Base-by-base conservation (phyloP, 2,329 filamentous ascomycete species). In the Tolypocladium cylindrosporum region DNA sequence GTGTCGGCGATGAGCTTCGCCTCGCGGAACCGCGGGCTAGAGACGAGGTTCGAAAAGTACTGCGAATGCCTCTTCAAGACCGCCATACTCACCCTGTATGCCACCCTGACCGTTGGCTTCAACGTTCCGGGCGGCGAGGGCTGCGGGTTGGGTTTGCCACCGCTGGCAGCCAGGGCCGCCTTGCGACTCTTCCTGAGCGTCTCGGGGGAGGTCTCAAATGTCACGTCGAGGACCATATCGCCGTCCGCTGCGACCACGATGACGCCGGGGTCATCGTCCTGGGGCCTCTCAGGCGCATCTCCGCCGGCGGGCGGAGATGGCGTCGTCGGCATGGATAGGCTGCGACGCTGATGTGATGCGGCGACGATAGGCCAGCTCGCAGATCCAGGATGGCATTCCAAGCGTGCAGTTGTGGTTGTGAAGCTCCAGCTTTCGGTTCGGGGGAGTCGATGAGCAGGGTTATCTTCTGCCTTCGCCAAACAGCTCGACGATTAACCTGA, bases 1-100 rank as follows among this genome's bases (percentile, higher is more conserved):
- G 75, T 73, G 3, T 75, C 74, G 13, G 77, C 71, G 45, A 91
- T 75, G 41, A 77, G 69, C 54, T 77, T 76, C 9, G 82, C 81
- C 72, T 91, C 87, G 57, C 79, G 75, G 68, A 90, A 89, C 57
- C 82, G 75, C 3, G 76, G 76, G 61, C 86, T 81, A 11, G 82
- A 80, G 2, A 91, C 77, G 19, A 91, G 77, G 58, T 83, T 84
- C 57, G 78, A 78, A 68, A 91, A 91, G 70, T 90, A 91, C 58
- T 81, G 81, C 6, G 88, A 91, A 60, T 82, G 77, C 61, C 76
- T 75, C 69, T 78, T 82, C 40, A 91, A 75, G 0, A 73, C 73
- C 14, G 74, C 74, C 1, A 85, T 73, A 55, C 79, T 77, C 50
- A 89, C 86, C 34, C 87, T 79, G 66, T 86, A 91, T 14, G 77